Conservation (phyloP, 2,329 filamentous ascomycete species). For the Pseudogymnoascus sp. region DNA sequence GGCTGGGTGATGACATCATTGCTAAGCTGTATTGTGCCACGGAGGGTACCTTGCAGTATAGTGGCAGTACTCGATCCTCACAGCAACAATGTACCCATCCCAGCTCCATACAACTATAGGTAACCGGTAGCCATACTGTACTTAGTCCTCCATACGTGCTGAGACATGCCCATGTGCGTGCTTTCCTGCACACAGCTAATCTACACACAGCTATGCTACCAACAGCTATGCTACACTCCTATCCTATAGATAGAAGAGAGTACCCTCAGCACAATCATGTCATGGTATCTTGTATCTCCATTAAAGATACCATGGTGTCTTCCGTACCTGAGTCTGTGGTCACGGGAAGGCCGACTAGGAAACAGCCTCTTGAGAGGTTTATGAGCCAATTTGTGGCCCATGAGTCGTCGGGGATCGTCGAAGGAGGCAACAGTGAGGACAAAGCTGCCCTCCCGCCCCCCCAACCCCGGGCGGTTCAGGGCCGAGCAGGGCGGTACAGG, state of each 20-base stretch:
- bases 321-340: neutral
- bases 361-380: neutral
- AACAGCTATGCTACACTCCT: too few species aligned
- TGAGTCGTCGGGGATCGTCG: too few species aligned
- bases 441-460: neutral
- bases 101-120: too few species aligned
- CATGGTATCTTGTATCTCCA: too few species aligned
- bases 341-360: neutral
- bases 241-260: too few species aligned
- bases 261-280: neutral
- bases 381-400: neutral
- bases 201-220: too few species aligned
- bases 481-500: neutral
- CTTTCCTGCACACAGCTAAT: neutral
- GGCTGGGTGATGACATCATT: neutral
- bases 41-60: conserved; percentile 1
- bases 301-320: too few species aligned
- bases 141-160: neutral
- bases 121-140: too few species aligned
- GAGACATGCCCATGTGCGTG: conserved; percentile 1
- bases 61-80: too few species aligned
- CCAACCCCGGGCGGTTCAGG: neutral
- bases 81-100: too few species aligned
- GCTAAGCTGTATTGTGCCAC: neutral
- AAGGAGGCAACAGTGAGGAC: neutral